Evolutionary conservation across 1,139 yeast species (phyloP).

Genomic region (Debaryomycetaceae sp.): DNA sequence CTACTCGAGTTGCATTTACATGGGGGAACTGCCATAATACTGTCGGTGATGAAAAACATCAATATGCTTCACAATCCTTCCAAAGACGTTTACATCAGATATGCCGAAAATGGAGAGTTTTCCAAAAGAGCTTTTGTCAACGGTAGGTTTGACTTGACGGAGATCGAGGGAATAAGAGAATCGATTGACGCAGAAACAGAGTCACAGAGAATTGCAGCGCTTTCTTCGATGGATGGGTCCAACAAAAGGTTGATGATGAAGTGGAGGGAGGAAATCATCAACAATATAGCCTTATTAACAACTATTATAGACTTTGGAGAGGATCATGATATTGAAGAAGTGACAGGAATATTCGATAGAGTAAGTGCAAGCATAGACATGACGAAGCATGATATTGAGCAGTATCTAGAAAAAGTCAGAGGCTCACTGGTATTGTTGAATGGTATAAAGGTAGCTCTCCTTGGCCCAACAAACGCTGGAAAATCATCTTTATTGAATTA

Average conservation of each 20-base stretch:
- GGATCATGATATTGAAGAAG: conserved; percentile 76
- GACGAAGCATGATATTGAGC: conserved; percentile 43
- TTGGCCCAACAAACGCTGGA: conserved; percentile 98
- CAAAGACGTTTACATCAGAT: conserved; percentile 49
- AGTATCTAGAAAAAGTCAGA: conserved; percentile 49
- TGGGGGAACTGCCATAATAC: conserved; percentile 87
- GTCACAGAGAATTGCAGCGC: conserved; percentile 72
- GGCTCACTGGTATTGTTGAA: conserved; percentile 62
- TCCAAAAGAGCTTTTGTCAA: conserved; percentile 77
- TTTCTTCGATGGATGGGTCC: conserved; percentile 69
- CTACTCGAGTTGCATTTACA: conserved; percentile 82
- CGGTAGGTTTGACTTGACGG: conserved; percentile 68
- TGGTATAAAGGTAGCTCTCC: conserved; percentile 70
- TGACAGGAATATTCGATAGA: conserved; percentile 42
- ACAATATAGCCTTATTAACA: conserved; percentile 70
- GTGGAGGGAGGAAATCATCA: conserved; percentile 70
- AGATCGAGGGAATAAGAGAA: conserved; percentile 86
- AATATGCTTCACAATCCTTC: conserved; percentile 42
- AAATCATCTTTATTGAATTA: conserved; percentile 80
- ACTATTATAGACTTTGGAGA: conserved; percentile 97
- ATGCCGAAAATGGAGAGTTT: conserved; percentile 94
- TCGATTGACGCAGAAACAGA: conserved; percentile 95
- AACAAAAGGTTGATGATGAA: conserved; percentile 48
- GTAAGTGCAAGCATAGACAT: conserved; percentile 43
- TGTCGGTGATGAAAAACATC: conserved; percentile 66